phyloP scores from a whole-genome alignment of 2,329 filamentous ascomycete species.

The Paramyrothecium sp. region DNA sequence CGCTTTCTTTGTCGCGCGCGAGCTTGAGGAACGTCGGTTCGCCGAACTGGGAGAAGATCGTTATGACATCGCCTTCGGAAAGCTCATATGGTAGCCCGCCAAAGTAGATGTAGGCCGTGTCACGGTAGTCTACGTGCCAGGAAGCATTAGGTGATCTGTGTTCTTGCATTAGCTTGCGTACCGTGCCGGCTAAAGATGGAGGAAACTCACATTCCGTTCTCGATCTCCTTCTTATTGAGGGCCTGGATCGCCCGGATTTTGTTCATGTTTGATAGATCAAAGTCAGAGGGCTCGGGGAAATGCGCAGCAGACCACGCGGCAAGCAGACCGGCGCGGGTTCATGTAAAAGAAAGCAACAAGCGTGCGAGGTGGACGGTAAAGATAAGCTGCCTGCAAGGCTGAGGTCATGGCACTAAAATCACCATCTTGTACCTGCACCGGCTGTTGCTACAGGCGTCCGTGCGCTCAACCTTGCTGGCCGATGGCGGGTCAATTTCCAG shows the following conservation, averaged over 20 bases:
- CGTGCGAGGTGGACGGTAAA: neutral
- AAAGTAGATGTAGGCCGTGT: constrained; percentile 95
- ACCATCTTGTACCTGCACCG: constrained; percentile 10
- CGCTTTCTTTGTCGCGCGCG: constrained; percentile 91
- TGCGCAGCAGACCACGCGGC: neutral
- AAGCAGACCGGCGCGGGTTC: no score
- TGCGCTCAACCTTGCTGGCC: constrained; percentile 3
- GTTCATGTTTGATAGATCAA: constrained; percentile 65
- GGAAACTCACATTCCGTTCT: constrained; percentile 74
- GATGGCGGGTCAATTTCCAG: constrained; percentile 33
- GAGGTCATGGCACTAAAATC: constrained; percentile 5
- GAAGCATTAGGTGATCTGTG: constrained; percentile 77
- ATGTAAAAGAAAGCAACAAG: no score
- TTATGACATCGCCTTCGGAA: constrained; percentile 91
- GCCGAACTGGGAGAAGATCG: constrained; percentile 95
- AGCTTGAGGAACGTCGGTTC: constrained; percentile 93
- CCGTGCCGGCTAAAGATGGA: neutral
- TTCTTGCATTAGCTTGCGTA: constrained; percentile 17
- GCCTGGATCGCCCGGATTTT: constrained; percentile 88
- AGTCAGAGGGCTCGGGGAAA: neutral
- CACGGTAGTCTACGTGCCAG: constrained; percentile 97
- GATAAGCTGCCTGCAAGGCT: constrained; percentile 8
- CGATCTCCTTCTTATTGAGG: constrained; percentile 92
- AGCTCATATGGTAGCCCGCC: constrained; percentile 91
- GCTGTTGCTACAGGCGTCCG: constrained; percentile 11